These are phyloP conservation scores for Neocatenulostroma microsporum DNA, from an alignment of 2,329 filamentous ascomycete genomes.

Conservation along the genomic window DNA sequence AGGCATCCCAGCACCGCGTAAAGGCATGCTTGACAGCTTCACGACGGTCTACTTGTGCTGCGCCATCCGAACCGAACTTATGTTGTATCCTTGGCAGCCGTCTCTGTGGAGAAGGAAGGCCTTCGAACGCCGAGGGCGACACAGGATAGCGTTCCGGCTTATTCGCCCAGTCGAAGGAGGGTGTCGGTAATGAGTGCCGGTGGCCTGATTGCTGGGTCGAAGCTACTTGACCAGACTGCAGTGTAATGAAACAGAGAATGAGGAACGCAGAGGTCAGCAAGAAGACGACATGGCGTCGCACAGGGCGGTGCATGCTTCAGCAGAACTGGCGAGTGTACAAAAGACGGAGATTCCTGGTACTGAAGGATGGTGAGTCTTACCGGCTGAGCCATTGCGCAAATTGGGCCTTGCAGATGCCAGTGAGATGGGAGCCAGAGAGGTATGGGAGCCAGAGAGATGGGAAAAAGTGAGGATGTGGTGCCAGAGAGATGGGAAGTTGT, in stretches of 20 bases:
- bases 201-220: no score
- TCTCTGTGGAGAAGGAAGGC: background rate
- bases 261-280: background rate
- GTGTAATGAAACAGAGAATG: background rate
- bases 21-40: constrained; percentile 64
- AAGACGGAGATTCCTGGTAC: no score
- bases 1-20: constrained; percentile 70
- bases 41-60: constrained; percentile 39
- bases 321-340: no score
- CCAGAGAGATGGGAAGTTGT: no score
- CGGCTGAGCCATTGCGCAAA: no score
- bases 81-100: background rate
- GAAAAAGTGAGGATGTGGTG: no score
- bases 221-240: no score
- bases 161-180: background rate
- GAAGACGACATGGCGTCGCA: constrained; percentile 1
- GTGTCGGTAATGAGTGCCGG: background rate
- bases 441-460: no score
- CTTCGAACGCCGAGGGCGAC: background rate
- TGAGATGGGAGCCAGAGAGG: no score
- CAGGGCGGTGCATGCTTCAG: background rate
- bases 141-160: background rate
- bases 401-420: no score
- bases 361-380: no score
- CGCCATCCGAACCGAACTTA: background rate